These are phyloP conservation scores for Cokeromyces recurvatus DNA, from an alignment of 371 early-diverging fungal species.

Conservation along the genomic window DNA sequence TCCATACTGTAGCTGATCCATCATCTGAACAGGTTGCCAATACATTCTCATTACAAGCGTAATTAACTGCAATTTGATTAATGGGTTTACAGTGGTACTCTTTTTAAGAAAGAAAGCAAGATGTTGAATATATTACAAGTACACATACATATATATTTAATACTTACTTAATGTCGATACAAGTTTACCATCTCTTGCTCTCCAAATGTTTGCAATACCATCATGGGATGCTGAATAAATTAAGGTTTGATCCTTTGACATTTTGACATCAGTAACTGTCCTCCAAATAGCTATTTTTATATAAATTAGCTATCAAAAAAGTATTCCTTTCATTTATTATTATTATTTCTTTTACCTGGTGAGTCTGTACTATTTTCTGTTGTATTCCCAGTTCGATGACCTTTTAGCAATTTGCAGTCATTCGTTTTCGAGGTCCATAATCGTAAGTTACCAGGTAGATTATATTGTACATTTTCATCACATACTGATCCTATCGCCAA, in stretches of 20 bases:
- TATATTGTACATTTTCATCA: constrained; percentile 35
- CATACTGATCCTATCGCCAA: constrained; percentile 30
- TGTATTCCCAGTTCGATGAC: constrained; percentile 20
- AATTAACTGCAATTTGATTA: constrained; percentile 21
- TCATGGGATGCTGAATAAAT: constrained; percentile 34
- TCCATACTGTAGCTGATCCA: constrained; percentile 36
- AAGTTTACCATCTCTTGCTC: constrained; percentile 12
- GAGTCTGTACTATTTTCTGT: not conserved
- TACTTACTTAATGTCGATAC: constrained; percentile 32
- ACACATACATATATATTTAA: too few relatives aligned
- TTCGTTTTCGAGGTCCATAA: constrained; percentile 23
- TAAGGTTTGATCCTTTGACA: constrained; percentile 22
- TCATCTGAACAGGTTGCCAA: constrained; percentile 33
- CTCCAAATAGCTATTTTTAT: constrained; percentile 30
- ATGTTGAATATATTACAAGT: too few relatives aligned
- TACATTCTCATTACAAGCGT: constrained; percentile 16
- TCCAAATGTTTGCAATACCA: constrained; percentile 30
- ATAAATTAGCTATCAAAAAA: too few relatives aligned
- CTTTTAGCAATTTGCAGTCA: constrained; percentile 6
- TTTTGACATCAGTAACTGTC: constrained; percentile 36
- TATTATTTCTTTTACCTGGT: too few relatives aligned
- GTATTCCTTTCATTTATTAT: too few relatives aligned
- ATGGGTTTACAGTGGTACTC: constrained; percentile 18
- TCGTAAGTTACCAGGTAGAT: constrained; percentile 37
- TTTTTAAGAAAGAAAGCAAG: too few relatives aligned